A percentile compares a stretch with the other conserved stretches of the same genome.
These are phyloP conservation scores for Spathaspora boniae DNA, from an alignment of 805 yeast species.

Conservation along the genomic window DNA sequence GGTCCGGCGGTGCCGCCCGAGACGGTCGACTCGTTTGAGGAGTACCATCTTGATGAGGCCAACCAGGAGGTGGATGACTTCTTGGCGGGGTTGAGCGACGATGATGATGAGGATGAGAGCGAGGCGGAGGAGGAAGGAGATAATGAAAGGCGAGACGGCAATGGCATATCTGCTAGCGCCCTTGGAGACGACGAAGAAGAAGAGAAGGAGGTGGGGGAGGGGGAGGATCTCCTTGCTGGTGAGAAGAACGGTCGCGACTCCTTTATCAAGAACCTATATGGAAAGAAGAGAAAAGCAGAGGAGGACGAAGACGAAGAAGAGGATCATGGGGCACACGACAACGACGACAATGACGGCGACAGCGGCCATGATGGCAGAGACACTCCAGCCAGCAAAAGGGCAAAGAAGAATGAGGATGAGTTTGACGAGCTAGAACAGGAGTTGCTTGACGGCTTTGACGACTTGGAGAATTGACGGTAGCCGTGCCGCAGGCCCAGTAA, in stretches of 20 bases:
- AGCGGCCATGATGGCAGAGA: conserved; percentile 1
- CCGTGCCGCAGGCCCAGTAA: neutral
- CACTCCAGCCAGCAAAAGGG: conserved; percentile 9
- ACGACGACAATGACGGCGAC: conserved; percentile 7
- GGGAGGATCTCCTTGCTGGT: conserved; percentile 14
- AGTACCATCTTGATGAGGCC: conserved; percentile 35
- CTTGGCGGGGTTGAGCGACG: conserved; percentile 42
- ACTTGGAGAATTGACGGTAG: conserved; percentile 29
- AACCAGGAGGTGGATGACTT: conserved; percentile 47
- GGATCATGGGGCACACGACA: conserved; percentile 16
- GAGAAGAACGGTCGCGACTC: conserved; percentile 16
- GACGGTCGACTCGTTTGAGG: conserved; percentile 25
- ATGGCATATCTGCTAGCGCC: conserved; percentile 3
- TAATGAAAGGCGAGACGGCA: conserved; percentile 7
- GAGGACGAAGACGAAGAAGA: conserved; percentile 17
- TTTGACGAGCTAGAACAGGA: conserved; percentile 50
- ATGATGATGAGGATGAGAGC: conserved; percentile 30
- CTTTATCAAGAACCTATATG: conserved; percentile 25
- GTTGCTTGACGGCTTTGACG: conserved; percentile 51
- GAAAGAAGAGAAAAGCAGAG: conserved; percentile 14
- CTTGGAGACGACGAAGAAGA: conserved; percentile 32
- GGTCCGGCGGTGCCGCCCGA: too few species aligned
- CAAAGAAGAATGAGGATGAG: conserved; percentile 17
- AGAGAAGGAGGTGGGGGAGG: conserved; percentile 24
- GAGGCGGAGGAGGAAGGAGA: conserved; percentile 19